These are phyloP conservation scores for Beauveria pseudobassiana DNA, from an alignment of 2,329 filamentous ascomycete species.

Conservation along the genomic window DNA sequence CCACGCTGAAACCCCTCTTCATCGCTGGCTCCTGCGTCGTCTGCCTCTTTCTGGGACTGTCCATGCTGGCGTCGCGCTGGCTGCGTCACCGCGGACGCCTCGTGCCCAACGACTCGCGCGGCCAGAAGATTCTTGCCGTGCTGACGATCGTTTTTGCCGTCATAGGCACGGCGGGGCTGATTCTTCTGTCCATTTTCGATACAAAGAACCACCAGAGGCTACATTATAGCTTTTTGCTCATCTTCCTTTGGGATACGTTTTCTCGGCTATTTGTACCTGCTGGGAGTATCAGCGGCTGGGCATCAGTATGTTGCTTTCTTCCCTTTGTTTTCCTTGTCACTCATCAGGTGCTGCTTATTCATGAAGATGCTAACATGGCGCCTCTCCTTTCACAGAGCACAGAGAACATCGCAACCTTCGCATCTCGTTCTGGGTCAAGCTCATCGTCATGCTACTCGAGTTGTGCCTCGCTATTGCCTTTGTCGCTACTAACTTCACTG, in stretches of 20 bases:
- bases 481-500: constrained; percentile 43
- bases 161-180: constrained; percentile 70
- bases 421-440: constrained; percentile 80
- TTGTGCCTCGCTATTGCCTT: constrained; percentile 68
- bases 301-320: constrained; percentile 42
- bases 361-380: neutral
- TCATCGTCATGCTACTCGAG: constrained; percentile 76
- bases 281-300: constrained; percentile 84
- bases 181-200: constrained; percentile 80
- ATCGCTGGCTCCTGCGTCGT: constrained; percentile 64
- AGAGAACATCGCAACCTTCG: constrained; percentile 67
- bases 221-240: constrained; percentile 68
- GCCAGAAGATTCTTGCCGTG: constrained; percentile 55
- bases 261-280: constrained; percentile 83
- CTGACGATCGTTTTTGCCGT: constrained; percentile 62
- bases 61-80: constrained; percentile 76
- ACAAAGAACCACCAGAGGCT: constrained; percentile 57
- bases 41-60: constrained; percentile 71
- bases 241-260: constrained; percentile 85
- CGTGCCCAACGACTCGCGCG: constrained; percentile 57
- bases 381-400: constrained; percentile 44
- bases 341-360: neutral
- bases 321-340: neutral
- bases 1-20: constrained; percentile 66
- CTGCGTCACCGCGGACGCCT: constrained; percentile 76